phyloP scores from a whole-genome alignment of 768 basidiomycete genomes.

The Macrolepiota fuliginosa region DNA sequence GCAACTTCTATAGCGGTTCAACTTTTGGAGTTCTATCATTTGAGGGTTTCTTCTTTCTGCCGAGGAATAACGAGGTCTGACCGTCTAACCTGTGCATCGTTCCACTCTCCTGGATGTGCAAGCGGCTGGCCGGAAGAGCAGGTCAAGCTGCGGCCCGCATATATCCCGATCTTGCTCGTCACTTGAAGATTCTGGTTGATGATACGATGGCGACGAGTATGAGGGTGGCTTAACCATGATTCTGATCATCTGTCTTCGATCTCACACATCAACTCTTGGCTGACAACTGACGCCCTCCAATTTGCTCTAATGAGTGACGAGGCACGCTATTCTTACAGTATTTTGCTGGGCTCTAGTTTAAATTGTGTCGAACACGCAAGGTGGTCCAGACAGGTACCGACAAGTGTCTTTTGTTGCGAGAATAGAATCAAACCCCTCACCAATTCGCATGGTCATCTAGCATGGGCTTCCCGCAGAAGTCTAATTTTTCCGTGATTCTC shows the following conservation, averaged over 20 bases:
- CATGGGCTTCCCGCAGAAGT: constrained; percentile 8
- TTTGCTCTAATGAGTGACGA: background rate
- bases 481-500: constrained; percentile 9
- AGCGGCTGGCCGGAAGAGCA: constrained; percentile 3
- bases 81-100: background rate
- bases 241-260: background rate
- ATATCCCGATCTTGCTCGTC: background rate
- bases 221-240: background rate
- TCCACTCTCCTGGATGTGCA: background rate
- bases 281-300: constrained; percentile 3
- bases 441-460: background rate
- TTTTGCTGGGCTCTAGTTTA: background rate
- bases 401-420: background rate
- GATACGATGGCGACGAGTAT: background rate
- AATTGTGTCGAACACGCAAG: background rate
- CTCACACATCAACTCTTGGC: background rate
- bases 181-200: background rate
- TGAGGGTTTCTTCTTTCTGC: constrained; percentile 1
- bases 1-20: background rate
- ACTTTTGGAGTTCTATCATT: constrained; percentile 1
- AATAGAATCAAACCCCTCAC: background rate
- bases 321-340: background rate
- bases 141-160: background rate
- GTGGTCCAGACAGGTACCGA: background rate
- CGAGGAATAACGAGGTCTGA: background rate